These are phyloP conservation scores for Nicotiana otophora DNA, from an alignment of 257 asterid genomes.

Conservation along the genomic window DNA sequence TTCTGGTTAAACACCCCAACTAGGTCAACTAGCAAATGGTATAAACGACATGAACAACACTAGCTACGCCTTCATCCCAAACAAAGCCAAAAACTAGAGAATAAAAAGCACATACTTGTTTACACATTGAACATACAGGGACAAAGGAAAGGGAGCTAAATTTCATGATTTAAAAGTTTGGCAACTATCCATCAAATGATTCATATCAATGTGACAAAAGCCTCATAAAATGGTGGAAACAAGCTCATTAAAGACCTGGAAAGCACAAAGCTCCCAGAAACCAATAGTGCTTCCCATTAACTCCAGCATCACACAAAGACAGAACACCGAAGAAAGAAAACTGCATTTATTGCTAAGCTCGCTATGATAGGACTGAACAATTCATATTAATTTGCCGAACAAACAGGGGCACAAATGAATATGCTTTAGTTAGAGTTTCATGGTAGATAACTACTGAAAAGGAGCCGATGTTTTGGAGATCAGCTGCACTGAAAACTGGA, in stretches of 20 bases:
- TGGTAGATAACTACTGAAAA: neutral
- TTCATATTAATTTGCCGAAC: neutral
- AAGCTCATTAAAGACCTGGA: neutral
- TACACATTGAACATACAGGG: neutral
- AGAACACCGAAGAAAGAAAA: neutral
- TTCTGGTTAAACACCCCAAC: neutral
- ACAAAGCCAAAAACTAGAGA: neutral
- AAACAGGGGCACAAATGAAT: neutral
- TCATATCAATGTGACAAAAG: neutral
- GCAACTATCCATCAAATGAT: neutral
- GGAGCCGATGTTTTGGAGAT: neutral
- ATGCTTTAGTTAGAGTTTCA: neutral
- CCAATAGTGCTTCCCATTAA: neutral
- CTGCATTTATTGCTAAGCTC: neutral
- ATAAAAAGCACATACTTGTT: neutral
- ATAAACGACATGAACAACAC: neutral
- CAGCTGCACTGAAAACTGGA: neutral
- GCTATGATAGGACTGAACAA: neutral
- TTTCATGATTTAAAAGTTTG: neutral
- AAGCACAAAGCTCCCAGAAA: constrained; percentile 5
- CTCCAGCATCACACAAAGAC: neutral
- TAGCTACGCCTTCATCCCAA: neutral
- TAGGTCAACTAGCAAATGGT: neutral
- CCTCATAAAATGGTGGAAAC: neutral
- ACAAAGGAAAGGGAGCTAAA: neutral